Evolutionary conservation across 2,329 filamentous ascomycete species (phyloP).

Genomic region (Eutypella sp.): DNA sequence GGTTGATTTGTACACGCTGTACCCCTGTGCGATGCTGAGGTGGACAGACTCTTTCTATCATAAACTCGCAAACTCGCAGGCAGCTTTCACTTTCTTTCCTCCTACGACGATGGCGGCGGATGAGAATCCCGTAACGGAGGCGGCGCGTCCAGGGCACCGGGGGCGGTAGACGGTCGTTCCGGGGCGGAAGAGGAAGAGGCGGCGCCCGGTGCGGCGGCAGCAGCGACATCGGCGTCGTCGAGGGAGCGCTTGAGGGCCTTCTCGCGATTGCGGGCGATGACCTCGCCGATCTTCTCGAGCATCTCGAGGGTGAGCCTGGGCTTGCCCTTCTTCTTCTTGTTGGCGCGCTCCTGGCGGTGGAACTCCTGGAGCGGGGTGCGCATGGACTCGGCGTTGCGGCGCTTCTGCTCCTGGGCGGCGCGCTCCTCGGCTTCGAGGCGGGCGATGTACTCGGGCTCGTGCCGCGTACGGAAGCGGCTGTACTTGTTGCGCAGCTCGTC

Average conservation of each 20-base stretch:
- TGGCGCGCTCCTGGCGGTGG: conserved; percentile 48
- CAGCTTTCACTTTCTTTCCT: too few species aligned
- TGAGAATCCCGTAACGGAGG: too few species aligned
- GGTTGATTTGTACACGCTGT: too few species aligned
- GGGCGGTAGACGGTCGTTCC: too few species aligned
- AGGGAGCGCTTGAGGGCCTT: conserved; percentile 33
- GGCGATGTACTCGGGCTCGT: conserved; percentile 68
- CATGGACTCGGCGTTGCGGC: conserved; percentile 31
- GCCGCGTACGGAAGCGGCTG: conserved; percentile 74
- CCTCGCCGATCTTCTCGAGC: conserved; percentile 56
- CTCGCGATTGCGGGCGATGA: conserved; percentile 53
- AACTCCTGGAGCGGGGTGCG: conserved; percentile 53
- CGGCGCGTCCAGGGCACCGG: too few species aligned
- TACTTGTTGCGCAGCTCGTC: conserved; percentile 84
- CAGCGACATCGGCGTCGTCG: conserved; percentile 31
- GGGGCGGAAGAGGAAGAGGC: not conserved
- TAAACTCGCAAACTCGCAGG: too few species aligned
- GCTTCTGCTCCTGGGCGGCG: conserved; percentile 36
- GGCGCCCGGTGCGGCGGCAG: not conserved
- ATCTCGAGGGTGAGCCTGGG: conserved; percentile 53
- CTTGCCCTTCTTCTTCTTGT: conserved; percentile 48
- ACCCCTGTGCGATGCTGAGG: too few species aligned
- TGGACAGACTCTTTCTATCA: too few species aligned
- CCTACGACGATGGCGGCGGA: too few species aligned
- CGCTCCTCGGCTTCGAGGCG: conserved; percentile 57